Percentiles rank a stretch among this genome's conserved stretches.
phyloP scores from a whole-genome alignment of 129 eudicot species.

The Ambrosia trifida region DNA sequence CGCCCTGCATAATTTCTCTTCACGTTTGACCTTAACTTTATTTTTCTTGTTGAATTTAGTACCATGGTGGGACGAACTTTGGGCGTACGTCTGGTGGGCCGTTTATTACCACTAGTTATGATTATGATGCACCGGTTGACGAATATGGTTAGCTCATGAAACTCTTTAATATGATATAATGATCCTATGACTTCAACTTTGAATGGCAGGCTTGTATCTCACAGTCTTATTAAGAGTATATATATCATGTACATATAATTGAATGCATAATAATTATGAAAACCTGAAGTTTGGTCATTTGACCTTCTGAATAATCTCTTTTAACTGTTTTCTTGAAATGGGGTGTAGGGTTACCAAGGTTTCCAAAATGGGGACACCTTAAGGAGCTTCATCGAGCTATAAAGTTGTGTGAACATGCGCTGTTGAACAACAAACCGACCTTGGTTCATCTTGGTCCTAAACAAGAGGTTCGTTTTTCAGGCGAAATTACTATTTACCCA shows the following conservation, averaged over 20 bases:
- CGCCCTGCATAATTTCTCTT: neutral
- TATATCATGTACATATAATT: too few species aligned
- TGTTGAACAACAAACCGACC: constrained; percentile 61
- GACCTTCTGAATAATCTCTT: constrained; percentile 6
- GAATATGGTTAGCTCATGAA: constrained; percentile 68
- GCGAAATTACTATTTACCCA: constrained; percentile 14
- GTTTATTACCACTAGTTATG: constrained; percentile 96
- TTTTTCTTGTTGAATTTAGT: constrained; percentile 45
- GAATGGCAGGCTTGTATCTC: too few species aligned
- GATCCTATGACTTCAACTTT: too few species aligned
- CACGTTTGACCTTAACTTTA: neutral
- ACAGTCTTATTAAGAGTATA: too few species aligned
- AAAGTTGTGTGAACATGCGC: constrained; percentile 68
- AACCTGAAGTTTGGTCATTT: neutral
- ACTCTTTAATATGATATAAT: constrained; percentile 7
- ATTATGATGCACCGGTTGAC: constrained; percentile 96
- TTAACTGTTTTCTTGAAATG: constrained; percentile 22
- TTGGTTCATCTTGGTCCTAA: constrained; percentile 61
- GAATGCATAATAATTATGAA: neutral
- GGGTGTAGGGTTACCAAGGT: constrained; percentile 74
- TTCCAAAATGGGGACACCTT: constrained; percentile 97
- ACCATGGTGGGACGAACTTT: constrained; percentile 98
- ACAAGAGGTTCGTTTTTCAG: constrained; percentile 58
- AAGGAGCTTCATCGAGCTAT: constrained; percentile 92
- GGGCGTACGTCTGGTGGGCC: constrained; percentile 99